Evolutionary conservation across 768 basidiomycete genomes (phyloP), one percentile per base, ranked within the genome.

Genomic region (Dioszegia hungarica): DNA sequence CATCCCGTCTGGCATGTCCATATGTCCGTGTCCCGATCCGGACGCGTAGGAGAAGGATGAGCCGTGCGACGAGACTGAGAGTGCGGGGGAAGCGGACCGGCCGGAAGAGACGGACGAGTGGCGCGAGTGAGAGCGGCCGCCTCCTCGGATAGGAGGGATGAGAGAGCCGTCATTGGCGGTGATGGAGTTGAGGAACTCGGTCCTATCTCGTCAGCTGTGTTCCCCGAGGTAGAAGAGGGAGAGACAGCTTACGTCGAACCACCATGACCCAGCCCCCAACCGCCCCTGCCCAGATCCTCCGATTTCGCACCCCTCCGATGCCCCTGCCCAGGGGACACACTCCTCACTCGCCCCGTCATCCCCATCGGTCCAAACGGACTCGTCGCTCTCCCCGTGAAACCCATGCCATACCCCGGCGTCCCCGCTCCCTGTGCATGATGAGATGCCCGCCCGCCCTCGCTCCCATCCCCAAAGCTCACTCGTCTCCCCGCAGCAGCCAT

Each of bases 281-380:
- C 68, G 31, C 63, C 57, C 31, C 63, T 49, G 12, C 70, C 67
- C 10, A 85, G 77, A 66, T 87, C 87, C 72, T 88, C 86, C 37
- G 83, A 84, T 60, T 84, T 83, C 29, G 81, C 81, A 19, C 79
- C 79, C 15, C 86, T 79, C 63, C 79, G 77, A 49, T 82, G 81
- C 14, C 75, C 70, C 8, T 78, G 75, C 19, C 79, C 77, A 15
- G 57, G 58, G 22, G 54, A 39, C 5, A 61, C 36, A 14, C 70
- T 60, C 33, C 67, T 50, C n/a, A 67, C 39, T 28, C 38, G 45
- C 15, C 45, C 31, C 5, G 62, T 46, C 2, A 52, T 43, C 19
- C 46, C 31, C 20, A 60, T 31, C 17, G 27, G 41, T 5, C 54
- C 61, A 28, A 46, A 54, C 27, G 58, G 55, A 37, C 43, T 40